Conservation (phyloP, 2,329 filamentous ascomycete species). For the Ophioceras dolichostomum region DNA sequence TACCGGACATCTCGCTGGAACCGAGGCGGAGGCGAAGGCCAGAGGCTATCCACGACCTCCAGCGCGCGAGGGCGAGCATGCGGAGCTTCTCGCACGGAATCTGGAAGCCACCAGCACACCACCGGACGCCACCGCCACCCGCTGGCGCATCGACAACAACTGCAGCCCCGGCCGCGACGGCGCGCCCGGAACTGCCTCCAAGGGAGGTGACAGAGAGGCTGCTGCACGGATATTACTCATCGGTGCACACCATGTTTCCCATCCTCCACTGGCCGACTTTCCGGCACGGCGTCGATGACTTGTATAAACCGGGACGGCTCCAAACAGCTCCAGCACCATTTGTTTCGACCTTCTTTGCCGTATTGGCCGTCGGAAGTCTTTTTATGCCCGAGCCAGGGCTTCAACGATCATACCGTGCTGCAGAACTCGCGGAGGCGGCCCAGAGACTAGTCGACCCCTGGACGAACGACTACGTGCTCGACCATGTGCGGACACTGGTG, state of each 20-base stretch:
- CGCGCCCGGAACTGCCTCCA: conserved; percentile 56
- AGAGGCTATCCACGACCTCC: conserved; percentile 53
- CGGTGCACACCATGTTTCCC: conserved; percentile 70
- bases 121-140: conserved; percentile 41
- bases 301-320: conserved; percentile 56
- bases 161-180: conserved; percentile 9
- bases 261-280: conserved; percentile 85
- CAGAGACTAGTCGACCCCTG: conserved; percentile 65
- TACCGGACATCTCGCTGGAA: conserved; percentile 54
- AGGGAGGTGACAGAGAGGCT: conserved; percentile 59
- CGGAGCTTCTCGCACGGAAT: conserved; percentile 64
- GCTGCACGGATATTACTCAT: conserved; percentile 62
- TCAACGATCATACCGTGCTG: conserved; percentile 38
- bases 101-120: conserved; percentile 63
- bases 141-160: conserved; percentile 28
- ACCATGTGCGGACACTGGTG: conserved; percentile 61
- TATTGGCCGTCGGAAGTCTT: conserved; percentile 72
- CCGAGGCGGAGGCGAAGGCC: conserved; percentile 52
- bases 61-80: conserved; percentile 60
- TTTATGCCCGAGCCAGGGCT: conserved; percentile 48
- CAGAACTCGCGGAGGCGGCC: conserved; percentile 60
- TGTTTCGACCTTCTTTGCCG: conserved; percentile 68
- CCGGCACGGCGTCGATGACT: conserved; percentile 58
- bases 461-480: conserved; percentile 64
- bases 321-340: conserved; percentile 54